phyloP scores from a whole-genome alignment of 768 basidiomycete species.

The Amanita fuliginea region DNA sequence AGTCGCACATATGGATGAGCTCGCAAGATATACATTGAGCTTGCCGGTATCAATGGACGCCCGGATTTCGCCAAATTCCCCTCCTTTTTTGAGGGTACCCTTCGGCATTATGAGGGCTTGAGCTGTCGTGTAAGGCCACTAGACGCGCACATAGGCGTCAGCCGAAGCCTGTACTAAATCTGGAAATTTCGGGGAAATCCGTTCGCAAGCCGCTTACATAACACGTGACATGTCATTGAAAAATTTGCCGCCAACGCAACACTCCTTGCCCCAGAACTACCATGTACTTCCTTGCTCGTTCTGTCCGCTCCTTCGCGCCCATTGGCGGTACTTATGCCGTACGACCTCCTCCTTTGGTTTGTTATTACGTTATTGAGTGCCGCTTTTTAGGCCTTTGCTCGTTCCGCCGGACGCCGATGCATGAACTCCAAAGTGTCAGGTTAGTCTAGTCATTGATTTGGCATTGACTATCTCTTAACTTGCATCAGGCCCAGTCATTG shows the following conservation, averaged over 20 bases:
- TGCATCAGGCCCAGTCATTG: constrained; percentile 69
- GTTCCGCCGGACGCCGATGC: constrained; percentile 73
- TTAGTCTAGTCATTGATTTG: constrained; percentile 22
- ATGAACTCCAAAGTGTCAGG: constrained; percentile 95
- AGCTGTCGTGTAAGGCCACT: background rate
- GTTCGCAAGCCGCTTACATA: constrained; percentile 23
- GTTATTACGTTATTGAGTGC: constrained; percentile 8
- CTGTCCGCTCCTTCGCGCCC: constrained; percentile 49
- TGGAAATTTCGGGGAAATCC: constrained; percentile 25
- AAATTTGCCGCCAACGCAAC: constrained; percentile 24
- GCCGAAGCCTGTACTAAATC: constrained; percentile 11
- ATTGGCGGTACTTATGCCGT: constrained; percentile 52
- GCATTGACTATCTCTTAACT: background rate
- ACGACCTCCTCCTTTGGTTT: constrained; percentile 13
- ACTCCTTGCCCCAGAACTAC: constrained; percentile 36
- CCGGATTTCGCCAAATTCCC: constrained; percentile 66
- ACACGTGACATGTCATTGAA: constrained; percentile 25
- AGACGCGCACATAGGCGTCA: background rate
- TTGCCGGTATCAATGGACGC: constrained; percentile 54
- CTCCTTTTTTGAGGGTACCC: constrained; percentile 39
- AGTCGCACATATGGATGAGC: constrained; percentile 40
- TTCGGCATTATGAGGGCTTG: background rate
- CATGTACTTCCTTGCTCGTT: constrained; percentile 68
- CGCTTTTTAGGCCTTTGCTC: constrained; percentile 45
- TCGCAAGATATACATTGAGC: constrained; percentile 56